These are phyloP conservation scores for Brettanomyces sp. DNA, from an alignment of 805 yeast species.

Conservation along the genomic window DNA sequence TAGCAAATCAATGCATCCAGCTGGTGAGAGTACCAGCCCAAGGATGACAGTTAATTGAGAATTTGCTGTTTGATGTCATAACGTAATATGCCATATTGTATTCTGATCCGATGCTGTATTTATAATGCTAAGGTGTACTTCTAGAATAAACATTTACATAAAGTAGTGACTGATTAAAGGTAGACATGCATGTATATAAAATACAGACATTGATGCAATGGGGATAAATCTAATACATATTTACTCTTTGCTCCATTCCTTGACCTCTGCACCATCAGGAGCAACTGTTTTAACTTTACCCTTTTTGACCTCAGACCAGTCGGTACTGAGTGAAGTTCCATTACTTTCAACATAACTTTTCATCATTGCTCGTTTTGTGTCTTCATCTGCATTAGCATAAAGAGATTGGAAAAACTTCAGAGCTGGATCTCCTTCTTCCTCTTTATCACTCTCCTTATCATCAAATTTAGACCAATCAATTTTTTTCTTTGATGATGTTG, in stretches of 20 bases:
- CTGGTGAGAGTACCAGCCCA: not conserved
- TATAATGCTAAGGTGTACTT: too few species aligned
- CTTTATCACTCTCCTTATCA: constrained; percentile 27
- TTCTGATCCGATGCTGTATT: too few species aligned
- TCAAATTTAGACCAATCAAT: constrained; percentile 63
- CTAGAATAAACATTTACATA: too few species aligned
- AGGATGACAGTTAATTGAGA: too few species aligned
- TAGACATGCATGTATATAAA: too few species aligned
- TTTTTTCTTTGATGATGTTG: constrained; percentile 53
- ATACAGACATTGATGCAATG: too few species aligned
- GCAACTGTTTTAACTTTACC: constrained; percentile 59
- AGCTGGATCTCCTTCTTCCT: constrained; percentile 40
- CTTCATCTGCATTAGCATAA: constrained; percentile 76
- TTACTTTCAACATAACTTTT: constrained; percentile 88
- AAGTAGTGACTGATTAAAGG: too few species aligned
- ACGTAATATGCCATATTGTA: too few species aligned
- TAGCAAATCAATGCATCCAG: not conserved
- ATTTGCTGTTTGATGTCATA: too few species aligned
- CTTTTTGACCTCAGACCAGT: constrained; percentile 79
- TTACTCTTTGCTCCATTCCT: constrained; percentile 30
- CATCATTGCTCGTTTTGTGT: constrained; percentile 90
- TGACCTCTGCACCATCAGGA: constrained; percentile 65
- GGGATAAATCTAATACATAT: too few species aligned
- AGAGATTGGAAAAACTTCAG: constrained; percentile 67
- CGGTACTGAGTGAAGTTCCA: constrained; percentile 89